Evolutionary conservation across 1,139 yeast species (phyloP), one percentile per base, ranked within the genome.

Genomic region (Zygosaccharomyces sapae): DNA sequence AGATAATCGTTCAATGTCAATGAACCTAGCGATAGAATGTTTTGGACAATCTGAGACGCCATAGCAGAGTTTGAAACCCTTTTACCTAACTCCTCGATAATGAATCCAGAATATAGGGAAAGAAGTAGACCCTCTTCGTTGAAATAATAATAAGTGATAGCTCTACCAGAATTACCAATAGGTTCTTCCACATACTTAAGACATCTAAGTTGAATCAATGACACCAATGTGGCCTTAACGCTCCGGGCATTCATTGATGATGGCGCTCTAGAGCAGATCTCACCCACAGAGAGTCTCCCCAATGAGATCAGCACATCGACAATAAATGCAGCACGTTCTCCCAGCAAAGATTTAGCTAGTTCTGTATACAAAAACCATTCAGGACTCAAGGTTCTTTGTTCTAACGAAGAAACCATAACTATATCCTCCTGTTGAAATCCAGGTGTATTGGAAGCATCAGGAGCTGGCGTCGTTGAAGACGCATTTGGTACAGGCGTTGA

Each of bases 91-190:
- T 48, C 51, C 12, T 48, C 51, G 8, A 45, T 48, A 51, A 89
- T 81, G 45, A 86, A 86, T 29, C 96, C 97, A 33, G 90, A 75
- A 66, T 88, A 86, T 29, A 89, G 64, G 46, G 87, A 70, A 45
- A 77, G 66, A 55, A 81, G 72, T 19, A 83, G 69, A 5, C 95
- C 95, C 24, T 71, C 74, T 53, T 81, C 83, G 57, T 83, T 76
- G 52, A 82, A 77, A 33, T 73, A 74, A 63, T 88, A 89, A 56
- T 70, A 77, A 1, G 76, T 73, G 0, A 62, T 57, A 13, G 54
- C 55, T 3, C 58, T 62, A 5, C 64, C 63, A 13, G 67, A 65
- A 12, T 68, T 60, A 5, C 66, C 59, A 10, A 67, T 55, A 0
- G 68, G 64, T 20, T 75, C 76, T 6, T 75, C 81, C 53, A 80